Evolutionary conservation across 2,329 filamentous ascomycete species (phyloP).

Genomic region (Penicillium sp.): DNA sequence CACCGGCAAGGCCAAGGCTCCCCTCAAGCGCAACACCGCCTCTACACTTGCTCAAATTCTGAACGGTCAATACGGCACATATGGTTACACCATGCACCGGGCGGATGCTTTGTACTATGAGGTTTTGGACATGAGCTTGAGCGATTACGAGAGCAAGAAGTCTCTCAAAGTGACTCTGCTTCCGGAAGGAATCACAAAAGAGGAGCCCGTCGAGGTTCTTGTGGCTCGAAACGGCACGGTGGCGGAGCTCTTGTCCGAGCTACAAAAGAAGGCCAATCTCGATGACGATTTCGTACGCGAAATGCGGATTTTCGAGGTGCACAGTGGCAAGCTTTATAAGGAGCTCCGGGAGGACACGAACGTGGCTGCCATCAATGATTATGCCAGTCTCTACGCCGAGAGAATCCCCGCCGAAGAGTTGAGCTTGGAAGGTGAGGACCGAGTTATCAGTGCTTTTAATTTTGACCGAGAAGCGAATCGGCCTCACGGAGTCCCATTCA

Average conservation of each 20-base stretch:
- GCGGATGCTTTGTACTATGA: conserved; percentile 84
- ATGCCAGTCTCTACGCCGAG: conserved; percentile 74
- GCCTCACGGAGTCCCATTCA: conserved; percentile 83
- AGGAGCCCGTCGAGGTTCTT: conserved; percentile 76
- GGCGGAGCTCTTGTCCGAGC: conserved; percentile 65
- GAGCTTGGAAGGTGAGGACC: conserved; percentile 57
- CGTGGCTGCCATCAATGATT: conserved; percentile 81
- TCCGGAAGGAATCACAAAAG: conserved; percentile 84
- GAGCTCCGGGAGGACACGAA: conserved; percentile 64
- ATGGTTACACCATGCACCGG: conserved; percentile 62
- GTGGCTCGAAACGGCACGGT: conserved; percentile 81
- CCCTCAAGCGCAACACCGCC: conserved; percentile 66
- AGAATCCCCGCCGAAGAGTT: conserved; percentile 65
- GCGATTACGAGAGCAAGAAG: conserved; percentile 91
- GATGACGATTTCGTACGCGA: conserved; percentile 67
- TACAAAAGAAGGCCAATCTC: conserved; percentile 76
- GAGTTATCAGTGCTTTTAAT: conserved; percentile 76
- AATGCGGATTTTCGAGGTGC: conserved; percentile 76
- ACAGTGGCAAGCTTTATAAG: conserved; percentile 76
- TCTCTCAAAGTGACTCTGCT: conserved; percentile 75
- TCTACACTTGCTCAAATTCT: conserved; percentile 75
- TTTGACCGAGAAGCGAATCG: conserved; percentile 86
- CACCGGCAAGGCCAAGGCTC: conserved; percentile 68
- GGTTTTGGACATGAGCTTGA: conserved; percentile 85
- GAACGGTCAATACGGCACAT: conserved; percentile 64